phyloP scores from a whole-genome alignment of 148 eudicot species.

The Euryodendron excelsum region DNA sequence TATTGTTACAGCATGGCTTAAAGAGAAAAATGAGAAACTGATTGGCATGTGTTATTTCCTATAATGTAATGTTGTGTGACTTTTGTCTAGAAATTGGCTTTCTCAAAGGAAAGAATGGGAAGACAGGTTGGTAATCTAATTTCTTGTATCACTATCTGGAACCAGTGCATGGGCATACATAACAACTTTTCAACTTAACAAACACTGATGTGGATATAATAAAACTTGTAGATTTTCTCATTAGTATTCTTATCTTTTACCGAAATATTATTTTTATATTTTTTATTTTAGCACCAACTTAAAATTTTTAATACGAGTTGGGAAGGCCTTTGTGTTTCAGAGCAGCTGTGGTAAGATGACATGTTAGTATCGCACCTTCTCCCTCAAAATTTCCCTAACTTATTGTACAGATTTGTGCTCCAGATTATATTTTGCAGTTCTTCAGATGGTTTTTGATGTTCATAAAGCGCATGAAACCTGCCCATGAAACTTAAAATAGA shows the following conservation, averaged over 20 bases:
- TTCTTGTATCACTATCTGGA: too few relatives aligned
- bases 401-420: neutral
- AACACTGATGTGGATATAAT: neutral
- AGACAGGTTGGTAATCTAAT: neutral
- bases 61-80: neutral
- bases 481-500: too few relatives aligned
- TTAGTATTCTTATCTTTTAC: too few relatives aligned
- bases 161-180: neutral
- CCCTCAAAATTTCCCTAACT: neutral
- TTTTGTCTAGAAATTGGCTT: neutral
- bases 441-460: neutral
- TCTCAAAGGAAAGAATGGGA: neutral
- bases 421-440: neutral
- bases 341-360: neutral
- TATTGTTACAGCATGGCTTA: neutral
- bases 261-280: too few relatives aligned
- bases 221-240: neutral
- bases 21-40: conserved; percentile 5
- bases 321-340: too few relatives aligned
- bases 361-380: neutral
- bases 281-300: neutral
- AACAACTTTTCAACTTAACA: neutral
- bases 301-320: neutral
- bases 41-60: neutral
- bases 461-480: neutral